A percentile compares a stretch with the other conserved stretches of the same genome.
Conservation (phyloP, 106 monocot genomes). For the Agapanthus africanus region DNA sequence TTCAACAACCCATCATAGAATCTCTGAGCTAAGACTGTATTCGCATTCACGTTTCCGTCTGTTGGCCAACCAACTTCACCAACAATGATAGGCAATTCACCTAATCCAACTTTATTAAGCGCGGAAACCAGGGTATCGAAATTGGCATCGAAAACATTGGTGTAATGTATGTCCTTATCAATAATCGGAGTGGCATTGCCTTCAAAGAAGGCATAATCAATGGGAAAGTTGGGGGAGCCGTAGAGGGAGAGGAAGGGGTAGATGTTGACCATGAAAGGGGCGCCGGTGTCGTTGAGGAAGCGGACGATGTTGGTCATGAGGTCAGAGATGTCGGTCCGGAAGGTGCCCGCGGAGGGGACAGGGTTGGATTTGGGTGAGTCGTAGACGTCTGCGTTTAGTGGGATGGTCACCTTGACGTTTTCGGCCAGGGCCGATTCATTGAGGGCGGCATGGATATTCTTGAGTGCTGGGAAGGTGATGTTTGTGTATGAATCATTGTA, state of each 20-base stretch:
- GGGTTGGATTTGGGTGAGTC: slow-evolving; percentile 43
- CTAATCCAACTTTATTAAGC: slow-evolving; percentile 14
- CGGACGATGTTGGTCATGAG: slow-evolving; percentile 41
- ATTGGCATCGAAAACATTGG: slow-evolving; percentile 81
- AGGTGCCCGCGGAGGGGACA: slow-evolving; percentile 62
- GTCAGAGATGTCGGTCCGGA: slow-evolving; percentile 35
- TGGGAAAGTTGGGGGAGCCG: slow-evolving; percentile 23
- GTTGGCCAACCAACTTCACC: slow-evolving; percentile 59
- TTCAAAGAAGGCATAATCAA: slow-evolving; percentile 54
- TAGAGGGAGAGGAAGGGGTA: slow-evolving; percentile 47
- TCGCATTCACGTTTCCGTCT: slow-evolving; percentile 39
- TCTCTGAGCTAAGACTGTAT: slow-evolving; percentile 13
- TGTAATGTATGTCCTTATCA: slow-evolving; percentile 33
- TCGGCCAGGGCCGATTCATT: slow-evolving; percentile 42
- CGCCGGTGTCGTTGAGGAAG: slow-evolving; percentile 22
- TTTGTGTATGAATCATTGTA: slow-evolving; percentile 44
- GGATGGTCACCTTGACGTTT: slow-evolving; percentile 50
- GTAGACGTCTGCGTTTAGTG: slow-evolving; percentile 93
- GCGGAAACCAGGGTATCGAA: slow-evolving; percentile 58
- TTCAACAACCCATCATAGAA: slow-evolving; percentile 35
- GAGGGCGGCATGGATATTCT: slow-evolving; percentile 65
- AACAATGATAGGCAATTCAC: slow-evolving; percentile 23
- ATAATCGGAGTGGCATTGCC: slow-evolving; percentile 9
- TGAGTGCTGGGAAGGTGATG: slow-evolving; percentile 52
- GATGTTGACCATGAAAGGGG: slow-evolving; percentile 48